phyloP scores from a whole-genome alignment of 768 basidiomycete genomes.

The Fomitopsis serialis region DNA sequence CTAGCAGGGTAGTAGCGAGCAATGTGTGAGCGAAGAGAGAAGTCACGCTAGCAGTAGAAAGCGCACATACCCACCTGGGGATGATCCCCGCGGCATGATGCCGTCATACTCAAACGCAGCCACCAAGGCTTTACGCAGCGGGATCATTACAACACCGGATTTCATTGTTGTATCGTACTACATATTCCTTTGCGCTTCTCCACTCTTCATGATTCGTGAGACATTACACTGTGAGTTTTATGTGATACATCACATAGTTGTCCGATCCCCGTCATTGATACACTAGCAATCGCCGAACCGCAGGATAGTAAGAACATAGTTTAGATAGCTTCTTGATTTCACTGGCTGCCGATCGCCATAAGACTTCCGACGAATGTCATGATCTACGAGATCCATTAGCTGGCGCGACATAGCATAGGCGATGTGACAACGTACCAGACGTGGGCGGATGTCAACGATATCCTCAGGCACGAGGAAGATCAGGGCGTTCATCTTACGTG shows the following conservation, averaged over 20 bases:
- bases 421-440: slow-evolving; percentile 55
- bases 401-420: not conserved
- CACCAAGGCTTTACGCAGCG: no score
- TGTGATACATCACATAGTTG: not conserved
- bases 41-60: no score
- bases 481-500: slow-evolving; percentile 93
- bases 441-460: slow-evolving; percentile 90
- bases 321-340: not conserved
- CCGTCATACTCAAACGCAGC: no score
- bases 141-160: not conserved
- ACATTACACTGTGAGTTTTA: not conserved
- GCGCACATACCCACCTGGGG: no score
- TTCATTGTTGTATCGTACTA: slow-evolving; percentile 8
- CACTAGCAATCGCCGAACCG: not conserved
- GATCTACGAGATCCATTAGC: slow-evolving; percentile 44
- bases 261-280: not conserved
- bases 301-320: not conserved
- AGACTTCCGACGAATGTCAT: slow-evolving; percentile 93
- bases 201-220: slow-evolving; percentile 5
- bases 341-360: slow-evolving; percentile 41
- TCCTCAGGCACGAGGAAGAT: slow-evolving; percentile 98
- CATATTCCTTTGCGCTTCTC: not conserved
- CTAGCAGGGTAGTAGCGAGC: no score
- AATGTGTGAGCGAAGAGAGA: no score
- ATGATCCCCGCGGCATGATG: no score